Conservation (phyloP, 2,329 filamentous ascomycete genomes). For the Fusarium proliferatum region DNA sequence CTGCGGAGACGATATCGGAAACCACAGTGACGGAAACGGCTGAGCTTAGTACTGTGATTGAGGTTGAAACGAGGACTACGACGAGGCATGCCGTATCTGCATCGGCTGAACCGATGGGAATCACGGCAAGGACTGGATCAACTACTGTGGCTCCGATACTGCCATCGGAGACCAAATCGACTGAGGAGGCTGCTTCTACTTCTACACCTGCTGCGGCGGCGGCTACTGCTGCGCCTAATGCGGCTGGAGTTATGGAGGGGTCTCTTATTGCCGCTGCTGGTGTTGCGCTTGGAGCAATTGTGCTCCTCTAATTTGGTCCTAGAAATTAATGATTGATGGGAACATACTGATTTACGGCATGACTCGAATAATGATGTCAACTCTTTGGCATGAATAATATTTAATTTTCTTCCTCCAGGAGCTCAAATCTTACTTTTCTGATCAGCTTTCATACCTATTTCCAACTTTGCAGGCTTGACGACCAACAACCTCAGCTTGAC, state of each 20-base stretch:
- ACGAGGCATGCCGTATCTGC: background rate
- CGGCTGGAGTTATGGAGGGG: background rate
- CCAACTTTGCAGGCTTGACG: accelerated
- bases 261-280: slow-evolving; percentile 3
- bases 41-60: background rate
- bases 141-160: slow-evolving; percentile 16
- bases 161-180: background rate
- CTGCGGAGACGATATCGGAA: background rate
- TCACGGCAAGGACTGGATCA: background rate
- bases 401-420: background rate
- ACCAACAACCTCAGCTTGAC: background rate
- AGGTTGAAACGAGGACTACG: background rate
- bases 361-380: background rate
- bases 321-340: background rate
- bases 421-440: background rate
- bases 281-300: slow-evolving; percentile 10
- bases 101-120: background rate
- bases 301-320: background rate
- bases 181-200: background rate
- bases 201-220: background rate
- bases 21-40: background rate
- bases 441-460: accelerated
- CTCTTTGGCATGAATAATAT: background rate
- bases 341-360: background rate
- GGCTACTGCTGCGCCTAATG: slow-evolving; percentile 4